Base-by-base conservation (phyloP, 2,329 filamentous ascomycete genomes). In the Neodidymelliopsis sp. region DNA sequence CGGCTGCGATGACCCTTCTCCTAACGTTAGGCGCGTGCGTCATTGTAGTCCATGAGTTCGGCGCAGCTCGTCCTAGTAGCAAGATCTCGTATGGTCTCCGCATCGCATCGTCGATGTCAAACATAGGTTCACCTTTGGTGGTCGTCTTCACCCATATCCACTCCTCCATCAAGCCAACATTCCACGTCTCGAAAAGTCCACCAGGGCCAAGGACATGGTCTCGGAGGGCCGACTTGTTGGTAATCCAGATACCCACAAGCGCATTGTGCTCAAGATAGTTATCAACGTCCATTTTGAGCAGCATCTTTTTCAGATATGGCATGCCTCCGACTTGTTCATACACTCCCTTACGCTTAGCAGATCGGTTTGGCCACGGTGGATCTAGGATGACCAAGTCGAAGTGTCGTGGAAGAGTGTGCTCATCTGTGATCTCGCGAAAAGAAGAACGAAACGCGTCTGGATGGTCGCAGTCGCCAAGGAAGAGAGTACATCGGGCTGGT, bases 81-180 rank as follows among this genome's bases (percentile, higher is more conserved):
- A 92, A 70, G 37, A 86, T 78, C 71, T 94, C 90, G 79, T 89
- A 93, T 0, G 90, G 89, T 71, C 87, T 91, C 56, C 88, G 80
- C 85, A 85, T 89, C 2, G 70, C 53, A 3, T 82, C 83, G 23
- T 85, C 79, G 2, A 89, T 45, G 23, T 79, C 71, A 49, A 81
- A 82, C 20, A 91, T 77, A 0, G 88, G 85, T 65, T 88, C 83
- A 0, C 89, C 89, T 0, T 69, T 57, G 0, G 70, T 69, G 0
- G 89, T 90, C 9, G 88, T 79, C 69, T 94, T 94, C 37, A 92
- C 70, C 89, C 89, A 94, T 2, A 85, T 79, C 89, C 89, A 93
- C 66, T 92, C 87, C 37, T 86, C 83, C 0, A 83, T 76, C 9
- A 84, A 65, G 40, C 85, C 79, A 0, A 93, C 73, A 18, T 84